Evolutionary conservation across 2,329 filamentous ascomycete genomes (phyloP).

Genomic region (Mycosphaerelloides madeirae): DNA sequence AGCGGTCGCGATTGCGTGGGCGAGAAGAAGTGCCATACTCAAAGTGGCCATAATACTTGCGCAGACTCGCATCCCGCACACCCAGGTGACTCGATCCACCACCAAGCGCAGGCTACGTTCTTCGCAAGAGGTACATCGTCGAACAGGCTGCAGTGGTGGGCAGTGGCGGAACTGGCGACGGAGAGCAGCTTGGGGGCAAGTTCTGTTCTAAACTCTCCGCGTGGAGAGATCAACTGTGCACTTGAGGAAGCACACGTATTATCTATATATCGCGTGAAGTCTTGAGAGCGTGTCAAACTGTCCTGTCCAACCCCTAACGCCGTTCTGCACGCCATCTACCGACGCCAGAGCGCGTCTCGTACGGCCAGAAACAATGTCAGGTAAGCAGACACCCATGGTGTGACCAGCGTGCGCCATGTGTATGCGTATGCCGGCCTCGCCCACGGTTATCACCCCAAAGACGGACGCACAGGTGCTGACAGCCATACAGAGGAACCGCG

Average conservation of each 20-base stretch:
- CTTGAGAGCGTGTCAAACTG: conserved; percentile 18
- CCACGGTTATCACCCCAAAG: not conserved
- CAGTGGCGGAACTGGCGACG: too few relatives aligned
- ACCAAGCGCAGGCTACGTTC: not conserved
- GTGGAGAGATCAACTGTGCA: too few relatives aligned
- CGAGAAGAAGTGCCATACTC: not conserved
- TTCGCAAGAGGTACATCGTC: not conserved
- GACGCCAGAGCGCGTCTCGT: conserved; percentile 6
- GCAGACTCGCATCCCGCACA: not conserved
- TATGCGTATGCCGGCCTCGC: not conserved
- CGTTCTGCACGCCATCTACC: conserved; percentile 7
- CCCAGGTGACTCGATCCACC: not conserved
- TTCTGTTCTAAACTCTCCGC: too few relatives aligned
- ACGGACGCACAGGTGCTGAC: conserved; percentile 10
- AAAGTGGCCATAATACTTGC: not conserved
- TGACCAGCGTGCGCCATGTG: not conserved
- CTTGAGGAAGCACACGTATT: conserved; percentile 3
- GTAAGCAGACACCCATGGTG: conserved; percentile 15
- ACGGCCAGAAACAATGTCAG: conserved; percentile 16
- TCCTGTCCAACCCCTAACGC: conserved; percentile 6
- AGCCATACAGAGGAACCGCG: conserved; percentile 67
- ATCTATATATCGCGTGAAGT: conserved; percentile 22
- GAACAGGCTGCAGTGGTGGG: not conserved
- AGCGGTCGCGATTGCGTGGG: too few relatives aligned
- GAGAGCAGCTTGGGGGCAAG: too few relatives aligned